Conservation (phyloP, 768 basidiomycete genomes). For the Lactifluus subvellereus region DNA sequence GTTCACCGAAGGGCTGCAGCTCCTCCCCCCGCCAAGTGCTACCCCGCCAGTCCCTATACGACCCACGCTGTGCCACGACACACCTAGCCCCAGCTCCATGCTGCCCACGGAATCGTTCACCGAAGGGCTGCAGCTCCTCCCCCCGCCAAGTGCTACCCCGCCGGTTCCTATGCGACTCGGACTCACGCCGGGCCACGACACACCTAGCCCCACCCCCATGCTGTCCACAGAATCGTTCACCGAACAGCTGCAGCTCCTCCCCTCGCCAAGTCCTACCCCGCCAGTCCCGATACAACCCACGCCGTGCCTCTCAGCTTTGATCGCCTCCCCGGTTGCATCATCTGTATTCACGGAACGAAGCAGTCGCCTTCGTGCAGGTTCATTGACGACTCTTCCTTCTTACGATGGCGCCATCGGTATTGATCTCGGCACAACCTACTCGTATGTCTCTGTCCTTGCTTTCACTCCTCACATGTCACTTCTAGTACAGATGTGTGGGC, state of each 20-base stretch:
- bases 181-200: conserved; percentile 44
- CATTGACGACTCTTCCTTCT: conserved; percentile 78
- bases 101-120: conserved; percentile 45
- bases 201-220: conserved; percentile 41
- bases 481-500: conserved; percentile 76
- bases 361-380: conserved; percentile 88
- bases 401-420: conserved; percentile 98
- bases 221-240: conserved; percentile 45
- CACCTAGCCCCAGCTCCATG: conserved; percentile 41
- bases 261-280: conserved; percentile 36
- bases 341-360: conserved; percentile 54
- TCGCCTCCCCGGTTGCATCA: conserved; percentile 53
- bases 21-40: conserved; percentile 36
- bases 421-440: conserved; percentile 97
- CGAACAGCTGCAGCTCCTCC: conserved; percentile 40
- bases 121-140: conserved; percentile 40
- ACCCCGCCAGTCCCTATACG: conserved; percentile 44
- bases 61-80: conserved; percentile 44
- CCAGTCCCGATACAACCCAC: too few species aligned
- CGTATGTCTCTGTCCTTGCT: conserved; percentile 44
- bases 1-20: conserved; percentile 41
- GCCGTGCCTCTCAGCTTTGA: conserved; percentile 70
- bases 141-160: conserved; percentile 35
- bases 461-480: conserved; percentile 23
- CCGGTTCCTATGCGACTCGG: conserved; percentile 49